A percentile compares a stretch with the other conserved stretches of the same genome.
Evolutionary conservation across 2,329 filamentous ascomycete genomes (phyloP).

Genomic region (Biscogniauxia sp.): DNA sequence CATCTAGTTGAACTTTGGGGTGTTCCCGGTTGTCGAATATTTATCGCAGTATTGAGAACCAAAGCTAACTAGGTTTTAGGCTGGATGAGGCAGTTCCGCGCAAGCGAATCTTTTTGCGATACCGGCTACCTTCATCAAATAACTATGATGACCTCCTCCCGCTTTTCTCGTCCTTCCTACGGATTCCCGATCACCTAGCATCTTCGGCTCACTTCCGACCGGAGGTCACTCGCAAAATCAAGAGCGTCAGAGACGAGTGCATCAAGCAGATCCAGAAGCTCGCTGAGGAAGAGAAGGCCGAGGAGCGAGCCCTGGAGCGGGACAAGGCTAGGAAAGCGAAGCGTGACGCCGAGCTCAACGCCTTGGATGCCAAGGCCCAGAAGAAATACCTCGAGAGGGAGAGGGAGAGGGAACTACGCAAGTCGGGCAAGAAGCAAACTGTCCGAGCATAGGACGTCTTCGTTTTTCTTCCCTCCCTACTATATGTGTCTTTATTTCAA

Average conservation of each 20-base stretch:
- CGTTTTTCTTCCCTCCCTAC: neutral
- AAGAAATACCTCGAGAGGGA: slow-evolving; percentile 83
- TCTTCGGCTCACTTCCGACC: slow-evolving; percentile 79
- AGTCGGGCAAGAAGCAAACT: slow-evolving; percentile 54
- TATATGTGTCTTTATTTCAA: neutral
- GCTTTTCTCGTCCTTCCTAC: slow-evolving; percentile 78
- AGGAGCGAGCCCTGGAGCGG: slow-evolving; percentile 70
- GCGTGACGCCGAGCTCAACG: slow-evolving; percentile 76
- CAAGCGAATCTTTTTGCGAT: slow-evolving; percentile 83
- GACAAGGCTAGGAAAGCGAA: slow-evolving; percentile 84
- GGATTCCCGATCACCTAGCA: slow-evolving; percentile 79
- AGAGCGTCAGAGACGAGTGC: slow-evolving; percentile 74
- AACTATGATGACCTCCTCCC: slow-evolving; percentile 66
- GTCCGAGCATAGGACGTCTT: slow-evolving; percentile 42
- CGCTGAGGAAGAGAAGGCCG: slow-evolving; percentile 76
- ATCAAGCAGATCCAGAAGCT: slow-evolving; percentile 75
- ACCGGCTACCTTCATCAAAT: slow-evolving; percentile 63
- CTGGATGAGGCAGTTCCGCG: slow-evolving; percentile 79
- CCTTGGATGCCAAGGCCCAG: slow-evolving; percentile 77
- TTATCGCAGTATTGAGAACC: neutral
- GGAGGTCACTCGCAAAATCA: slow-evolving; percentile 84
- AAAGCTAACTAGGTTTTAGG: slow-evolving; percentile 40
- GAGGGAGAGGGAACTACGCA: slow-evolving; percentile 68
- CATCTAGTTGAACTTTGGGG: neutral
- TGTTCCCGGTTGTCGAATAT: neutral